A percentile compares a stretch with the other conserved stretches of the same genome.
These are phyloP conservation scores for Venturia oleaginea DNA, from an alignment of 2,329 filamentous ascomycete genomes.

Conservation along the genomic window DNA sequence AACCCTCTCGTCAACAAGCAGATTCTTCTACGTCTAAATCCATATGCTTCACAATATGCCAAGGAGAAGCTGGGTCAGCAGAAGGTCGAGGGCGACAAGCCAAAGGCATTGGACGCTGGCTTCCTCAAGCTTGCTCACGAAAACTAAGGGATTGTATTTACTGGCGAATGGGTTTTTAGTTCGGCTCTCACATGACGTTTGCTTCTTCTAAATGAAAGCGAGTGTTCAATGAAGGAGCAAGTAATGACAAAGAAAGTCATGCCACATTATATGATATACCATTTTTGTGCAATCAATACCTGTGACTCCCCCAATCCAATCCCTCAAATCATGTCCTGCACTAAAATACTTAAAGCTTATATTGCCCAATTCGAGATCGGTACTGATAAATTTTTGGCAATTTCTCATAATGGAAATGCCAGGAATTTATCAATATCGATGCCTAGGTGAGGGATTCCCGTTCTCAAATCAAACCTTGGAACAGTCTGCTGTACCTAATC, in stretches of 20 bases:
- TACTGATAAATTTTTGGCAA: no score
- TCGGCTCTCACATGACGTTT: background rate
- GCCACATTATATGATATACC: background rate
- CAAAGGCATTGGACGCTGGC: conserved; percentile 41
- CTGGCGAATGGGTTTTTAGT: background rate
- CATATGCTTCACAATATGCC: conserved; percentile 84
- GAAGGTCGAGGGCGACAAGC: conserved; percentile 55
- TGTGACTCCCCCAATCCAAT: no score
- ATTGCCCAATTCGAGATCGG: no score
- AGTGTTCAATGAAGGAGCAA: background rate
- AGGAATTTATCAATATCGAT: no score
- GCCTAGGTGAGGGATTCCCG: no score
- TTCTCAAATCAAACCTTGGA: no score
- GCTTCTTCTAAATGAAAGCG: background rate
- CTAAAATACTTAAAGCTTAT: no score
- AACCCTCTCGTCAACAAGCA: conserved; percentile 99
- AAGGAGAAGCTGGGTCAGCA: conserved; percentile 75
- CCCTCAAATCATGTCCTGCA: no score
- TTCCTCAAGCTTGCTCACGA: conserved; percentile 32
- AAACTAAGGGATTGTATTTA: conserved; percentile 8
- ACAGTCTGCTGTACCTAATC: no score
- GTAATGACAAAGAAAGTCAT: background rate
- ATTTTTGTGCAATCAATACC: background rate
- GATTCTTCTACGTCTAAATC: conserved; percentile 96
- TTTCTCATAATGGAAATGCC: no score